These are phyloP conservation scores for Jatropha podagrica DNA, from an alignment of 441 rosid species.

Conservation along the genomic window DNA sequence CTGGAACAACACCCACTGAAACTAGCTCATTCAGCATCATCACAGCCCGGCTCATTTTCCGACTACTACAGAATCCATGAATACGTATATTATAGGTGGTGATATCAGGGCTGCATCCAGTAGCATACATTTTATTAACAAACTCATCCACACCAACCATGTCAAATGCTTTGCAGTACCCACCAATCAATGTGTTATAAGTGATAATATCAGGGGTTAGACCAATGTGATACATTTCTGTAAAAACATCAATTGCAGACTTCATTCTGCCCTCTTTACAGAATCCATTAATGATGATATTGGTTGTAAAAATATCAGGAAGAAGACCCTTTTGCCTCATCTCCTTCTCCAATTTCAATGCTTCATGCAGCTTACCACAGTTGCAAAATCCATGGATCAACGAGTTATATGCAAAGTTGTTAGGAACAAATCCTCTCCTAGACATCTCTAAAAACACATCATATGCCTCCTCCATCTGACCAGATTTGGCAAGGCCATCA, in stretches of 20 bases:
- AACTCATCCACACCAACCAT: slow-evolving; percentile 46
- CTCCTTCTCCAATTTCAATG: slow-evolving; percentile 49
- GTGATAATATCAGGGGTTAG: slow-evolving; percentile 61
- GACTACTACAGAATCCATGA: slow-evolving; percentile 44
- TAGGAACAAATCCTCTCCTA: slow-evolving; percentile 53
- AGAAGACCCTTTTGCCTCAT: slow-evolving; percentile 59
- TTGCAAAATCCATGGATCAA: slow-evolving; percentile 61
- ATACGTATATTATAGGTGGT: slow-evolving; percentile 56
- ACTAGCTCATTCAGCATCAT: slow-evolving; percentile 57
- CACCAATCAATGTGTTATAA: slow-evolving; percentile 67
- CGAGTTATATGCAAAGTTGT: slow-evolving; percentile 61
- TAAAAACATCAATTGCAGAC: slow-evolving; percentile 44
- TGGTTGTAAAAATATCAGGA: slow-evolving; percentile 59
- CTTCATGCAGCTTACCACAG: slow-evolving; percentile 48
- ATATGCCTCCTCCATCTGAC: slow-evolving; percentile 59
- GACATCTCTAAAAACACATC: slow-evolving; percentile 52
- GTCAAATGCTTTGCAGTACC: slow-evolving; percentile 55
- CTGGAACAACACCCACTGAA: slow-evolving; percentile 50
- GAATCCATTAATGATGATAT: slow-evolving; percentile 58
- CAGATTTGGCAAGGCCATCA: slow-evolving; percentile 60
- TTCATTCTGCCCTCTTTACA: slow-evolving; percentile 57
- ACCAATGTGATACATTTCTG: slow-evolving; percentile 48
- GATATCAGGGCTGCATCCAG: slow-evolving; percentile 62
- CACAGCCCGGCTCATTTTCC: slow-evolving; percentile 52
- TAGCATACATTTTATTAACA: slow-evolving; percentile 43